Evolutionary conservation across 1,284 basidiomycete species (phyloP).

Genomic region (Calocybe gambosa): DNA sequence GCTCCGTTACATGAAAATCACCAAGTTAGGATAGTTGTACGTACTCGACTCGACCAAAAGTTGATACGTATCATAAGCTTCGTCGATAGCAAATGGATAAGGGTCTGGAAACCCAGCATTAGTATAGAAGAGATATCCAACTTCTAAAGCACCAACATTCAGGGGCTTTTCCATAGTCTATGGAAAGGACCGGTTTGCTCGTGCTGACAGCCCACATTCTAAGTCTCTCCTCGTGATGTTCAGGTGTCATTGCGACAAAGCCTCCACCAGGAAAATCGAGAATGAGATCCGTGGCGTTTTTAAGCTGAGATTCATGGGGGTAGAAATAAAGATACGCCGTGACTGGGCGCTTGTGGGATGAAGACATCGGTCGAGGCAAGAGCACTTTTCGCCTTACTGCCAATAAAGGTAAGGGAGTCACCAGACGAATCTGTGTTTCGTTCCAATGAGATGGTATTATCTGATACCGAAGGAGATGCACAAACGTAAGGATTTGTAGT

Average conservation of each 20-base stretch:
- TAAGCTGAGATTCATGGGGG: conserved; percentile 62
- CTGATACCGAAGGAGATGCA: neutral
- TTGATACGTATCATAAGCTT: conserved; percentile 87
- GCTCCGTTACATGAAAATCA: neutral
- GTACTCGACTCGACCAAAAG: conserved; percentile 68
- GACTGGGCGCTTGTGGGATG: conserved; percentile 76
- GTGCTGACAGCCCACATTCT: conserved; percentile 80
- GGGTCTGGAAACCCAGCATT: conserved; percentile 56
- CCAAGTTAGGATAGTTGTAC: conserved; percentile 10
- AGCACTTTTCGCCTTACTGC: conserved; percentile 70
- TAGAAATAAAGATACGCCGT: conserved; percentile 83
- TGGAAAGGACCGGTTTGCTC: conserved; percentile 74
- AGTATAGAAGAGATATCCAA: neutral
- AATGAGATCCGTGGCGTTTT: conserved; percentile 71
- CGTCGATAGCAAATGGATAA: conserved; percentile 93
- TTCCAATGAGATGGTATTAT: neutral
- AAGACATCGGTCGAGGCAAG: conserved; percentile 76
- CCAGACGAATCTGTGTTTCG: conserved; percentile 57
- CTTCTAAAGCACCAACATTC: conserved; percentile 60
- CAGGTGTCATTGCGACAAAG: conserved; percentile 92
- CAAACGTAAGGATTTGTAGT: conserved; percentile 86
- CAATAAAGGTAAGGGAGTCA: conserved; percentile 56
- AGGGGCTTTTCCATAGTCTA: conserved; percentile 96
- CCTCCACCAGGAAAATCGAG: conserved; percentile 95
- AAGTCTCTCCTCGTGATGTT: conserved; percentile 94